Percentiles rank a stretch among this genome's conserved stretches.
Conservation (phyloP, 2,329 filamentous ascomycete genomes). For the Monosporascus sp. region DNA sequence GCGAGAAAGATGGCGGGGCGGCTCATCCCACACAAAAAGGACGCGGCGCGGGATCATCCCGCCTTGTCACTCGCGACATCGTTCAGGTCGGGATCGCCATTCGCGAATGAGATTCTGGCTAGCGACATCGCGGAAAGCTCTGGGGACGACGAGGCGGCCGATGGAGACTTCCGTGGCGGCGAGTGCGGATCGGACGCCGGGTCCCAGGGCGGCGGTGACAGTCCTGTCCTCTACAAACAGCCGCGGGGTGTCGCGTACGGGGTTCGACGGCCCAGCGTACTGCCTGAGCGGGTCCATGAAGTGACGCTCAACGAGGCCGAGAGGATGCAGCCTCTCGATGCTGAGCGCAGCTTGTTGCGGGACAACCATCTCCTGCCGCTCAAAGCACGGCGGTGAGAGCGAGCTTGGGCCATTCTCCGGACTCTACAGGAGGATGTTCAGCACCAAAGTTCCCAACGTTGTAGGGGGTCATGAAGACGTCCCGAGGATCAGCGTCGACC, state of each 20-base stretch:
- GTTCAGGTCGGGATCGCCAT: constrained; percentile 56
- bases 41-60: constrained; percentile 13
- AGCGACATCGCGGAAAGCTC: constrained; percentile 61
- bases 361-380: constrained; percentile 61
- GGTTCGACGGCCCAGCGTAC: constrained; percentile 63
- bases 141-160: constrained; percentile 40
- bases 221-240: constrained; percentile 61
- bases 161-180: constrained; percentile 22
- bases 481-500: constrained; percentile 22
- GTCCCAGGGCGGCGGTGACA: constrained; percentile 31
- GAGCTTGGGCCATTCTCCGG: constrained; percentile 31
- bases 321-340: constrained; percentile 49
- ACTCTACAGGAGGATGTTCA: constrained; percentile 42
- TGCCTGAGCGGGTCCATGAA: constrained; percentile 46
- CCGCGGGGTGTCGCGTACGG: constrained; percentile 72
- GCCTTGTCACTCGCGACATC: constrained; percentile 36
- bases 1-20: constrained; percentile 14
- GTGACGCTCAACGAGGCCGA: constrained; percentile 49
- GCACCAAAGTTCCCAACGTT: constrained; percentile 34
- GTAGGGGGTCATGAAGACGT: constrained; percentile 34
- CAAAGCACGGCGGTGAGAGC: constrained; percentile 42
- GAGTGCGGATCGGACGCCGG: constrained; percentile 26
- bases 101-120: constrained; percentile 60
- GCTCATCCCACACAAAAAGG: constrained; percentile 16
- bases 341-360: constrained; percentile 55